Percentiles rank a stretch among this genome's conserved stretches.
Conservation (phyloP, 768 basidiomycete species). For the Pisolithus microcarpus region DNA sequence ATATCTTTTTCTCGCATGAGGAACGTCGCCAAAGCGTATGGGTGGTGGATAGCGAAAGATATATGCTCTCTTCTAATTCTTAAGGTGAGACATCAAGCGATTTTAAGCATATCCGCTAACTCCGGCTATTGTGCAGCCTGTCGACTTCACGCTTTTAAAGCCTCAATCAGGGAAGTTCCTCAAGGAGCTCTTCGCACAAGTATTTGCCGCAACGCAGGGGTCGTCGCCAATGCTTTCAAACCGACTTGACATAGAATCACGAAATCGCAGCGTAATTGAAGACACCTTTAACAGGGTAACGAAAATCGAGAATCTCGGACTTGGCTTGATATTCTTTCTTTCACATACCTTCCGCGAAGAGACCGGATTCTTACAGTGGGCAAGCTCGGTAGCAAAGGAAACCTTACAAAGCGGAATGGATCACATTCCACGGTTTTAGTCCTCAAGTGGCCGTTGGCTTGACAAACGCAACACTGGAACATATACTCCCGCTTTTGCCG, state of each 20-base stretch:
- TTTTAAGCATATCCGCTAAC: background rate
- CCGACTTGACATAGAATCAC: conserved; percentile 32
- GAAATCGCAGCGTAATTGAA: conserved; percentile 59
- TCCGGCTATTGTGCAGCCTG: conserved; percentile 45
- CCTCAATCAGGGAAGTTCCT: conserved; percentile 60
- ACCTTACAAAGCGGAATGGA: conserved; percentile 62
- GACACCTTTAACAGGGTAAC: conserved; percentile 74
- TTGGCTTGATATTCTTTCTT: conserved; percentile 73
- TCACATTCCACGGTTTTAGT: conserved; percentile 33
- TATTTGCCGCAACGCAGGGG: conserved; percentile 72
- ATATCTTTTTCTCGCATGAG: conserved; percentile 51
- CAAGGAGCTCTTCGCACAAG: conserved; percentile 55
- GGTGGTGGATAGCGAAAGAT: conserved; percentile 91
- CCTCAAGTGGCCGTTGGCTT: conserved; percentile 19
- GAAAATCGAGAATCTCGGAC: conserved; percentile 55
- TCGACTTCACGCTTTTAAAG: conserved; percentile 78
- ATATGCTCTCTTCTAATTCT: conserved; percentile 66
- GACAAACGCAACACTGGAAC: conserved; percentile 67
- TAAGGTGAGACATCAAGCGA: conserved; percentile 49
- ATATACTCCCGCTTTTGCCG: conserved; percentile 65
- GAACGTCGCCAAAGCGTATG: conserved; percentile 81
- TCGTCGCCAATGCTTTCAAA: conserved; percentile 53
- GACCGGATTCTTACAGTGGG: conserved; percentile 56
- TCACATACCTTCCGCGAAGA: conserved; percentile 35
- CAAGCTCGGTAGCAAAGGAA: conserved; percentile 57